These are phyloP conservation scores for Chalciporus sphaerocephalus DNA, from an alignment of 768 basidiomycete species.

Conservation along the genomic window DNA sequence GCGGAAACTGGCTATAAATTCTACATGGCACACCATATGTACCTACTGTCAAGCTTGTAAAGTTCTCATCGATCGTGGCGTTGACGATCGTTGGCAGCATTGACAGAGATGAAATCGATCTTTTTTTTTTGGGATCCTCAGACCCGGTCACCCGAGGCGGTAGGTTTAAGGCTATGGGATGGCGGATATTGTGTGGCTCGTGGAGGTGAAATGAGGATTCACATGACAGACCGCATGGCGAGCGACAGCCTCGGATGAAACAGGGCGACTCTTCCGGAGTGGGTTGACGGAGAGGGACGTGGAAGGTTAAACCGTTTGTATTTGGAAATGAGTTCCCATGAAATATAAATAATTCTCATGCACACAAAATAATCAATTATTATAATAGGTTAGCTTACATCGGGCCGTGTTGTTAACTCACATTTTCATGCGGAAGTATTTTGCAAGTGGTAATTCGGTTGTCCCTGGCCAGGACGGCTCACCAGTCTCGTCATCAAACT, in stretches of 20 bases:
- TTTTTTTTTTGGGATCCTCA: no score
- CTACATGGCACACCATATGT: no score
- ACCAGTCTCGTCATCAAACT: conserved; percentile 13
- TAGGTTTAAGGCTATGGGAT: neutral
- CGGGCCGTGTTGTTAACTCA: conserved; percentile 19
- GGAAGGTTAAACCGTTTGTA: neutral
- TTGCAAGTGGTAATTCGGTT: conserved; percentile 9
- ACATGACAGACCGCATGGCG: conserved; percentile 15
- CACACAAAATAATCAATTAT: neutral
- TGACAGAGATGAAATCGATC: neutral
- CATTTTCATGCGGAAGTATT: conserved; percentile 18
- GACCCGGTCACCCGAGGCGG: no score
- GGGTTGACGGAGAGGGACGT: conserved; percentile 6
- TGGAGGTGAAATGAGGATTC: neutral
- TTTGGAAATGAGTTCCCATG: neutral
- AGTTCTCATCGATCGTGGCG: no score
- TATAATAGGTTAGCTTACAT: neutral
- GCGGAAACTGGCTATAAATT: no score
- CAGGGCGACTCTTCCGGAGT: conserved; percentile 9
- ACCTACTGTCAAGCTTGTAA: no score
- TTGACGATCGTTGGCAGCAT: neutral
- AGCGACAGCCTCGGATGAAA: neutral
- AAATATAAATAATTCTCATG: neutral
- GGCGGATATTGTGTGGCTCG: neutral
- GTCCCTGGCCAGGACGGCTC: conserved; percentile 13